Conservation (phyloP, 208 protist genomes). For the Lotmaria passim region DNA sequence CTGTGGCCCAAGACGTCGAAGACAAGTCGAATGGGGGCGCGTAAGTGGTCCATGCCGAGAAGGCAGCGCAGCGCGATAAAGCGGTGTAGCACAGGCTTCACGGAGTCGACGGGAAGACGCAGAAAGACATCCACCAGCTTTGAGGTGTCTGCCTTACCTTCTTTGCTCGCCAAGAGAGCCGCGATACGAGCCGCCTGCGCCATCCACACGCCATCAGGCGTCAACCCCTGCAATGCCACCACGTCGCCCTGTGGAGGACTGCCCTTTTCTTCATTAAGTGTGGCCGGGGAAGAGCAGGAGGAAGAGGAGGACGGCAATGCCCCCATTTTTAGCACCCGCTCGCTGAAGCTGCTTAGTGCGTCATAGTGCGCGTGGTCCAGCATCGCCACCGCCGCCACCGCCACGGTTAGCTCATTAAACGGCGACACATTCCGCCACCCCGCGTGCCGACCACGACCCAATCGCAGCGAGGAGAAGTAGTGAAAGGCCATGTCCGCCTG, state of each 20-base stretch:
- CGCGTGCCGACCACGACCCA: slow-evolving; percentile 21
- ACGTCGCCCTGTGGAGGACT: background rate
- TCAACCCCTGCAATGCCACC: slow-evolving; percentile 3
- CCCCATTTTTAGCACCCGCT: slow-evolving; percentile 26
- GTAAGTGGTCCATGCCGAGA: slow-evolving; percentile 58
- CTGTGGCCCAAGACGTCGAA: slow-evolving; percentile 54
- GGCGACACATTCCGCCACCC: slow-evolving; percentile 25
- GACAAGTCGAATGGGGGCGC: slow-evolving; percentile 65
- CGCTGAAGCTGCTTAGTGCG: slow-evolving; percentile 34
- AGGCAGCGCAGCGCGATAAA: slow-evolving; percentile 53
- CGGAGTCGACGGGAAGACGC: background rate
- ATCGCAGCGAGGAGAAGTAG: slow-evolving; percentile 30
- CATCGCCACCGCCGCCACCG: slow-evolving; percentile 65
- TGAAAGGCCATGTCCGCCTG: slow-evolving; percentile 29
- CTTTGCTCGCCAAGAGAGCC: slow-evolving; percentile 4
- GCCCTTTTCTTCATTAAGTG: slow-evolving; percentile 3
- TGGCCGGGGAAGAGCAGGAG: too few relatives aligned
- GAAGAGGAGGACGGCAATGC: too few relatives aligned
- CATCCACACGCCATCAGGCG: slow-evolving; percentile 11
- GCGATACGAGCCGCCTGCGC: slow-evolving; percentile 25
- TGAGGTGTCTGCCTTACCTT: too few relatives aligned
- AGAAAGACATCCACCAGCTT: background rate
- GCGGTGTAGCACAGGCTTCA: slow-evolving; percentile 29
- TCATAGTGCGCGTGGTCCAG: slow-evolving; percentile 58
- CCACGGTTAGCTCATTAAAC: slow-evolving; percentile 74